phyloP scores from a whole-genome alignment of 164 flowering plant species.

The Brasenia schreberi region DNA sequence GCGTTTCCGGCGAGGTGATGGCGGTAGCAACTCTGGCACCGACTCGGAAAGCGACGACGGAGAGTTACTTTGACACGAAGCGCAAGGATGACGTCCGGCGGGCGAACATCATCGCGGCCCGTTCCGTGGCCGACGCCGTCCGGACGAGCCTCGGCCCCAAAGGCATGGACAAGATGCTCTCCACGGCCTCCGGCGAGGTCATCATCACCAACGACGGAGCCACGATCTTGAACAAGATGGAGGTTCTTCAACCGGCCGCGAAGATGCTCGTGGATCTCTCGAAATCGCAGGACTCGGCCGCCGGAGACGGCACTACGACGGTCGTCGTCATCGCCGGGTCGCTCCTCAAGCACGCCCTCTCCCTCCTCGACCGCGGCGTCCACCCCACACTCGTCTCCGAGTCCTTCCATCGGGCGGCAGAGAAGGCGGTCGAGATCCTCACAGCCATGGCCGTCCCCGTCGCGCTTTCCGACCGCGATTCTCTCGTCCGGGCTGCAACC shows the following conservation, averaged over 20 bases:
- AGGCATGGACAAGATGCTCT: constrained; percentile 99
- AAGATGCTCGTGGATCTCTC: constrained; percentile 92
- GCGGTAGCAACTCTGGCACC: constrained; percentile 25
- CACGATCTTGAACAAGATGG: constrained; percentile 87
- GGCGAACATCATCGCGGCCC: constrained; percentile 69
- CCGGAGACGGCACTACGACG: constrained; percentile 87
- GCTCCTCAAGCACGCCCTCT: constrained; percentile 45
- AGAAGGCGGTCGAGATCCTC: constrained; percentile 56
- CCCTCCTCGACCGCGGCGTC: constrained; percentile 47
- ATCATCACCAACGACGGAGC: constrained; percentile 98
- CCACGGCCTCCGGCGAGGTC: constrained; percentile 73
- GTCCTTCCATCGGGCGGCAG: constrained; percentile 50
- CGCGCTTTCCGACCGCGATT: constrained; percentile 69
- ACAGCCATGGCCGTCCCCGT: constrained; percentile 90
- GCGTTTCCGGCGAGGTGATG: constrained; percentile 14
- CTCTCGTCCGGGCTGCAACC: constrained; percentile 61
- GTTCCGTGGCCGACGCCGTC: constrained; percentile 73
- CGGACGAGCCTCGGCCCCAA: constrained; percentile 88
- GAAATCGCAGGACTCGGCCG: constrained; percentile 76
- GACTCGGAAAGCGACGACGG: constrained; percentile 26
- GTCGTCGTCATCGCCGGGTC: constrained; percentile 95
- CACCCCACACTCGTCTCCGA: constrained; percentile 90
- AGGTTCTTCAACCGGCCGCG: constrained; percentile 87
- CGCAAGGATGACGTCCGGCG: constrained; percentile 83
- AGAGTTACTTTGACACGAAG: constrained; percentile 88